phyloP scores from a whole-genome alignment of 371 early-diverging fungal species.

The Syncephalastrum sp. region DNA sequence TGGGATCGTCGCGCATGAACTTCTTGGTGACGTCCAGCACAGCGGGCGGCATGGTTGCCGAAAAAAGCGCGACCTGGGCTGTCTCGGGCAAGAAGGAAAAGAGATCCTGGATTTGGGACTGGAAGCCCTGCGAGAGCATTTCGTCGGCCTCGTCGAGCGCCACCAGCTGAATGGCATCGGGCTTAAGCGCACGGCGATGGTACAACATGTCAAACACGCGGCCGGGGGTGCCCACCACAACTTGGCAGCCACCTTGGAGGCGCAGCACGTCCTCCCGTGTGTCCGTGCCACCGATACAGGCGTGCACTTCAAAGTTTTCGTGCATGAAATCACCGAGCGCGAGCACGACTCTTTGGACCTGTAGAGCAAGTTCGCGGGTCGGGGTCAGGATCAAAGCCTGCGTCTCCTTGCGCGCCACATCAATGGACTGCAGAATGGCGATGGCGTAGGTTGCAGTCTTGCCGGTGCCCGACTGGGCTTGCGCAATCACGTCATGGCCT shows the following conservation, averaged over 20 bases:
- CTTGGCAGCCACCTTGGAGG: conserved; percentile 68
- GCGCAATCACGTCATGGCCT: conserved; percentile 90
- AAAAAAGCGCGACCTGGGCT: conserved; percentile 88
- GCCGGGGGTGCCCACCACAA: conserved; percentile 94
- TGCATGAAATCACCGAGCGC: conserved; percentile 81
- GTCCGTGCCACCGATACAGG: conserved; percentile 90
- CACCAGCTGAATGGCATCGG: conserved; percentile 82
- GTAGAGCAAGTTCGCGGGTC: conserved; percentile 91
- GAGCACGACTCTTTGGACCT: conserved; percentile 82
- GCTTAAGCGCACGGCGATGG: conserved; percentile 73
- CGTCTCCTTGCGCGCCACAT: conserved; percentile 63
- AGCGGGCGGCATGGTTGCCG: conserved; percentile 92
- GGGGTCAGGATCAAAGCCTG: conserved; percentile 90
- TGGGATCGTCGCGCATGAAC: conserved; percentile 85
- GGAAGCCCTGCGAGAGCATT: conserved; percentile 92
- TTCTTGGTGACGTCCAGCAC: conserved; percentile 88
- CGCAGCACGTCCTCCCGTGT: conserved; percentile 77
- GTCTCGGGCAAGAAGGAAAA: conserved; percentile 81
- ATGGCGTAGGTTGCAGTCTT: conserved; percentile 97
- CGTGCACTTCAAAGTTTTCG: conserved; percentile 65
- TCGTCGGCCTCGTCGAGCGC: conserved; percentile 98
- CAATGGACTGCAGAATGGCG: conserved; percentile 85
- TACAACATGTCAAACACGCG: conserved; percentile 91
- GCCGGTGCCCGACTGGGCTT: conserved; percentile 97
- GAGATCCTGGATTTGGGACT: conserved; percentile 91